Evolutionary conservation across 2,329 filamentous ascomycete species (phyloP), one percentile per base, ranked within the genome.

Genomic region (Aurifilum marmelostoma): DNA sequence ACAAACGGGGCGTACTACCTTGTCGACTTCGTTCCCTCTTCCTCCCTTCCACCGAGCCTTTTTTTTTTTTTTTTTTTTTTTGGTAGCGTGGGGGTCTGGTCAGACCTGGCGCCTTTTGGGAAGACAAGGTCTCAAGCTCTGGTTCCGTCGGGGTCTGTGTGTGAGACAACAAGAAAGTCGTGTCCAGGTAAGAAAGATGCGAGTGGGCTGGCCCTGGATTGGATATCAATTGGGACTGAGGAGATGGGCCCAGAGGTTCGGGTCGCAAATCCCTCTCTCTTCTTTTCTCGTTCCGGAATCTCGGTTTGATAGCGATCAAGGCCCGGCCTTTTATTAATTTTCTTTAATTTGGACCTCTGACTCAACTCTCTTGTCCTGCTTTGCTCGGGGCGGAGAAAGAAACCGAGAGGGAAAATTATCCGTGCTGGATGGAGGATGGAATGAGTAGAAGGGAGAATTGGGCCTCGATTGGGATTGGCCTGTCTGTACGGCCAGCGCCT

Each of bases 31-130:
- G 21, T 12, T 54, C 16, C 34, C 32, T 65, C n/a, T 29, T 39
- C 34, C 47, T 56, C 47, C 63, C 34, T 65, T 65, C 47, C 63
- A 39, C 63, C 47, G 43, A 34, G 29, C 32, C n/a, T n/a, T n/a
- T n/a, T n/a, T n/a, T n/a, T n/a, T n/a, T n/a, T n/a, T n/a, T n/a
- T n/a, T n/a, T n/a, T n/a, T n/a, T n/a, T n/a, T n/a, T n/a, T 34
- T 29, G 21, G 61, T 39, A 56, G 63, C 47, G 63, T 54, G 47
- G 34, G 63, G 29, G 50, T 29, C n/a, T 34, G 34, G 47, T 54
- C 63, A 56, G 14, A 21, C 41, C 41, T 47, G 41, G 41, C 16
- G 6, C n/a, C 47, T n/a, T n/a, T n/a, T n/a, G n/a, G n/a, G 7
- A 29, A 32, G 63, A 29, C 7, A 21, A 14, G 24, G 11, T 21